Evolutionary conservation across 2,329 filamentous ascomycete genomes (phyloP), one percentile per base, ranked within the genome.

Genomic region (Talaromyces sp.): DNA sequence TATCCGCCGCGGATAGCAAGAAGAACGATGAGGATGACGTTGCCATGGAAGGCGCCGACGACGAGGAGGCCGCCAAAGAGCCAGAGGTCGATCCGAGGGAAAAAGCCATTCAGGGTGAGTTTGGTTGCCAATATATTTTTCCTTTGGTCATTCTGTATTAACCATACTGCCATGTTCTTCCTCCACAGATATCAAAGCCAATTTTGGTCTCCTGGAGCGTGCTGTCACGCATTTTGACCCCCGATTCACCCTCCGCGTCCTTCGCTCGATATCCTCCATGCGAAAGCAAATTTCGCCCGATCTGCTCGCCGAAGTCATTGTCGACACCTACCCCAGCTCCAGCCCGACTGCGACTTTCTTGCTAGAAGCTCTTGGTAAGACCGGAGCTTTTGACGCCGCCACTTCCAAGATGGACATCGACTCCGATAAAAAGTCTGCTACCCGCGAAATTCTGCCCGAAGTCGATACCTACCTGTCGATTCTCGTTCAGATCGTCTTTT

Each of bases 201-300:
- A 96, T 79, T 97, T 97, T 73, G 86, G 86, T 57, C 84, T 99
- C 66, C 84, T 99, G 71, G 93, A 97, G 72, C 89, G 92, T 71
- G 95, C 93, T 66, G 93, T 99, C 65, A 84, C 88, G 66, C 86
- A 96, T 69, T 99, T 98, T 76, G 95, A 99, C 78, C 87, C 93
- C 62, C 88, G 95, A 81, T 99, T 97, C 79, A 91, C 93, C 60
- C 89, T 99, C 65, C 87, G 95, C 73, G 95, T 95, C 64, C 85
- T 99, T 65, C 89, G 95, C 70, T 96, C 93, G 69, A 96, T 98
- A 79, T 96, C 95, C 46, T 93, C 92, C 59, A 88, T 98, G 75
- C 91, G 95, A 75, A 98, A 98, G 83, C 87, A 91, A 67, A 84
- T 96, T 67, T 90, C 88, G 14, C 85, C 90, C 61, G 90, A 93